Evolutionary conservation across 768 basidiomycete genomes (phyloP).

Genomic region (Phylloporus sp.): DNA sequence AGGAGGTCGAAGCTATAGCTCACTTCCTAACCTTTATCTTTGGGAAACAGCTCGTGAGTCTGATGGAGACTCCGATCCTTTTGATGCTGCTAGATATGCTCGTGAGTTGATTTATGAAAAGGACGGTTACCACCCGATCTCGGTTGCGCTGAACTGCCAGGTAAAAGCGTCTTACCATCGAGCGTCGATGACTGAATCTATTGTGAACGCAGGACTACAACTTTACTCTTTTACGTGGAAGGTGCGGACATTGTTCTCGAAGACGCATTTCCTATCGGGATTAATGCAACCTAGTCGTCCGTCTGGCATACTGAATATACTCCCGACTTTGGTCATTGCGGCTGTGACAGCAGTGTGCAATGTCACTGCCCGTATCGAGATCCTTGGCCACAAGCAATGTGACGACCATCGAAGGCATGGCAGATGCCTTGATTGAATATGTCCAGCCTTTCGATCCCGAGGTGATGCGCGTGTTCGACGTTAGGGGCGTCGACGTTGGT

Average conservation of each 20-base stretch:
- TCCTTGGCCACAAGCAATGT: conserved; percentile 41
- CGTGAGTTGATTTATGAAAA: conserved; percentile 44
- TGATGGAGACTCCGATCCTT: conserved; percentile 62
- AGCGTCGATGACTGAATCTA: background rate
- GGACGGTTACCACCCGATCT: conserved; percentile 57
- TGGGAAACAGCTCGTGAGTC: conserved; percentile 76
- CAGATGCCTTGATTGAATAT: background rate
- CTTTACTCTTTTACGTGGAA: conserved; percentile 49
- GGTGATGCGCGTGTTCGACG: conserved; percentile 1
- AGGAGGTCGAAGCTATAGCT: conserved; percentile 63
- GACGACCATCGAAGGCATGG: conserved; percentile 24
- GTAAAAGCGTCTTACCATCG: background rate
- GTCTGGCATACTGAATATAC: conserved; percentile 61
- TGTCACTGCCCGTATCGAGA: conserved; percentile 53
- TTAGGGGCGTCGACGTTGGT: conserved; percentile 20
- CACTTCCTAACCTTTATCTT: conserved; percentile 58
- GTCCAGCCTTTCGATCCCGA: conserved; percentile 17
- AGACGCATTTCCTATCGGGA: conserved; percentile 35
- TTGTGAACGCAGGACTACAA: conserved; percentile 48
- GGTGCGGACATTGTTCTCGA: conserved; percentile 71
- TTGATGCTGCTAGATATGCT: conserved; percentile 47
- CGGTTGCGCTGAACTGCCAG: conserved; percentile 49
- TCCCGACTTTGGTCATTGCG: conserved; percentile 64
- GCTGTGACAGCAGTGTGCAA: conserved; percentile 72
- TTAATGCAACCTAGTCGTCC: conserved; percentile 58